Evolutionary conservation across 2,329 filamentous ascomycete species (phyloP), one percentile per base, ranked within the genome.

Genomic region (Penicillium sp.): DNA sequence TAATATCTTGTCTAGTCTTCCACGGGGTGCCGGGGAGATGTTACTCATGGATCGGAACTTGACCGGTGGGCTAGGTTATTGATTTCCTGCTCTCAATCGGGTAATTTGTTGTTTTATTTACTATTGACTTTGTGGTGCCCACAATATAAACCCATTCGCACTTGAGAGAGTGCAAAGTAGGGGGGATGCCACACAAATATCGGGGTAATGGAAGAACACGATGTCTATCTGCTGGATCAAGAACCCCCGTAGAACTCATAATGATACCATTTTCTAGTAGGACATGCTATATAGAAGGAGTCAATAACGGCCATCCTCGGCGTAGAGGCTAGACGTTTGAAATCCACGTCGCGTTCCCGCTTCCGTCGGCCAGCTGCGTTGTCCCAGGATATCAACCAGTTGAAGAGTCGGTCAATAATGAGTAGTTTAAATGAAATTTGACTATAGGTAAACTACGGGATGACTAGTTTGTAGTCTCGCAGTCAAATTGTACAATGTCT

Each of bases 401-500:
- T 70, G 55, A 75, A 66, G 58, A 73, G 67, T 68, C 73, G 70
- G 68, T 75, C 73, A 64, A 71, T 53, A 27, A 73, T 51, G 49
- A 72, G 67, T 23, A 71, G 69, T 73, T 31, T 10, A 3, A 44
- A 38, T 48, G 47, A 59, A 62, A 45, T 5, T 43, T 19, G 12
- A 8, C 25, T 44, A 5, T 33, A 39, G 21, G 9, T 48, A 6
- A 39, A 13, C 6, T 33, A 43, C 41, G 17, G 27, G 12, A 66
- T 60, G 25, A 73, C 73, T 69, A 33, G 65, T 59, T 27, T 74
- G 53, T 39, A 77, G 59, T 4, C 63, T 66, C 29, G 74, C 57
- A 4, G 68, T 71, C 49, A 73, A 72, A 12, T 70, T 69, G 55
- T 73, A 75, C 19, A 77, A 57, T 53, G 75, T 76, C n/a, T 68